Conservation (phyloP, 768 basidiomycete species). For the Tulasnella sp. region DNA sequence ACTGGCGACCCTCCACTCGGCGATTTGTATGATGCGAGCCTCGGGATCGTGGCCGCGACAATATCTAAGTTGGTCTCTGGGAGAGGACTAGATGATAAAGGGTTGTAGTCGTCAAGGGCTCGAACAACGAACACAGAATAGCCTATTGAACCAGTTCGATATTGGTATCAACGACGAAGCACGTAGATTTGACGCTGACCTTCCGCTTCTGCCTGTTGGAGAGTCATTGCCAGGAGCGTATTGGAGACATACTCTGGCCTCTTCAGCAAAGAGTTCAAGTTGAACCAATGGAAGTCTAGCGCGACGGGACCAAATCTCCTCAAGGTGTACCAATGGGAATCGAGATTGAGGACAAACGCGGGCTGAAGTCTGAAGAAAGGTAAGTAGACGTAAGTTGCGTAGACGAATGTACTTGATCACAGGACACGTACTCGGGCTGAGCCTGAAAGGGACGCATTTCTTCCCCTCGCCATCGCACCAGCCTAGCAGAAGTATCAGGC, state of each 20-base stretch:
- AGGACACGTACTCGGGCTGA: conserved; percentile 53
- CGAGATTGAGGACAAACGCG: conserved; percentile 76
- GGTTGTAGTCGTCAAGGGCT: background rate
- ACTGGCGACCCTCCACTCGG: too few species aligned
- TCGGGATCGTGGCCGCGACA: conserved; percentile 48
- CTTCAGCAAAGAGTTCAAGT: conserved; percentile 64
- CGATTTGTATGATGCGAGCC: too few species aligned
- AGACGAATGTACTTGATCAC: too few species aligned
- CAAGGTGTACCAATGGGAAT: conserved; percentile 84
- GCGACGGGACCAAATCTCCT: conserved; percentile 59
- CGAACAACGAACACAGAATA: conserved; percentile 70
- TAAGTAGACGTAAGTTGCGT: too few species aligned
- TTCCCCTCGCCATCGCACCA: conserved; percentile 77
- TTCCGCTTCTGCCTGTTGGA: conserved; percentile 78
- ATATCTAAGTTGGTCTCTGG: conserved; percentile 46
- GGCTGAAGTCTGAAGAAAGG: conserved; percentile 49
- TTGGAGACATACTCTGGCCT: conserved; percentile 74
- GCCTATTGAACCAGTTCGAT: conserved; percentile 34
- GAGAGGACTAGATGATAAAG: conserved; percentile 2
- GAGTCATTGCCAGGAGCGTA: conserved; percentile 71
- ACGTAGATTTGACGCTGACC: conserved; percentile 37
- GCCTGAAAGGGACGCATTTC: conserved; percentile 66
- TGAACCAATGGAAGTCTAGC: conserved; percentile 67
- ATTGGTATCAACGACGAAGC: conserved; percentile 10
- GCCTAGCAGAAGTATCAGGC: conserved; percentile 32